Conservation (phyloP, 202 grass and related monocot species). For the Digitaria exilis region DNA sequence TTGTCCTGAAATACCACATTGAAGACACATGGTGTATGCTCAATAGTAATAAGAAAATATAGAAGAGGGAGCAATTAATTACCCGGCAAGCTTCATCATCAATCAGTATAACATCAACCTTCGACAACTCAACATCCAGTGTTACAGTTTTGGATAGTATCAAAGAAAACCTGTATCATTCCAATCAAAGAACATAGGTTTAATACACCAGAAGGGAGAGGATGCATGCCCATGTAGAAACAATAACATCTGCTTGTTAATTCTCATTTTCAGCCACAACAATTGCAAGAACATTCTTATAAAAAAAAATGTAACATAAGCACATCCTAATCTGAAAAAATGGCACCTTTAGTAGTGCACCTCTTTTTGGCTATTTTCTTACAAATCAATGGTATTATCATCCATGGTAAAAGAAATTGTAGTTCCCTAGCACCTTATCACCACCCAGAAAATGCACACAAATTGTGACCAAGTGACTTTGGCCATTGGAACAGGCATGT, state of each 20-base stretch:
- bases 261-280: not conserved
- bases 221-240: not conserved
- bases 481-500: not conserved
- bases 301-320: not conserved
- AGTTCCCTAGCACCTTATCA: not conserved
- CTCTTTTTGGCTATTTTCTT: not conserved
- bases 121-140: slow-evolving; percentile 56
- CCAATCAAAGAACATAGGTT: slow-evolving; percentile 24
- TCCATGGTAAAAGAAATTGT: not conserved
- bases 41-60: slow-evolving; percentile 10
- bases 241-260: not conserved
- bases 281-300: not conserved
- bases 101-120: slow-evolving; percentile 51
- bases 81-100: slow-evolving; percentile 64
- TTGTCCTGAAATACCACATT: slow-evolving; percentile 41
- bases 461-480: not conserved
- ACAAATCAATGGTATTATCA: not conserved
- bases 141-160: slow-evolving; percentile 75
- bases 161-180: slow-evolving; percentile 67
- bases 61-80: slow-evolving; percentile 23
- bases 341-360: not conserved
- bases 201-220: not conserved
- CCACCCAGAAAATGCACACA: not conserved
- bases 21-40: not conserved
- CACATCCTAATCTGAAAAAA: slow-evolving; percentile 8